Percentiles rank a stretch among this genome's conserved stretches.
These are phyloP conservation scores for Botryotinia convoluta DNA, from an alignment of 2,329 filamentous ascomycete genomes.

Conservation along the genomic window DNA sequence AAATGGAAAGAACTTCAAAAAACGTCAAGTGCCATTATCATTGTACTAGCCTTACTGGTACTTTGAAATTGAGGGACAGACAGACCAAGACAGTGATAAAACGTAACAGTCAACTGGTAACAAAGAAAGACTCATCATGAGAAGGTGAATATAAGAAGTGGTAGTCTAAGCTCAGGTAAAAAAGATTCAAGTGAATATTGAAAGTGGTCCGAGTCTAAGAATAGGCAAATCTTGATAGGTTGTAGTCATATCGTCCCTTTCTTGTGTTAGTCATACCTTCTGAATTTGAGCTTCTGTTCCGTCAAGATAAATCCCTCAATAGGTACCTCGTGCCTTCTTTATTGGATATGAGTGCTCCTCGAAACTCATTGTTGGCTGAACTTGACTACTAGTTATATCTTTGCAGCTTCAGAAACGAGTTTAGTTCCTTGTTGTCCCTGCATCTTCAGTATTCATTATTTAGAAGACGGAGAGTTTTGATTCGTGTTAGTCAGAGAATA, in stretches of 20 bases:
- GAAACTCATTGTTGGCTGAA: not conserved
- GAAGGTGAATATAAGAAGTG: not conserved
- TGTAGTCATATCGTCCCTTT: not conserved
- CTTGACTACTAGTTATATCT: not conserved
- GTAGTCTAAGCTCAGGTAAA: not conserved
- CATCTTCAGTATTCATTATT: not conserved
- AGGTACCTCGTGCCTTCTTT: not conserved
- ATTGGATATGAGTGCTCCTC: not conserved
- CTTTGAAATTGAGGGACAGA: not conserved
- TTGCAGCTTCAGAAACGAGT: not conserved
- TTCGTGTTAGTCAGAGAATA: not conserved
- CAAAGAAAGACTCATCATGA: not conserved
- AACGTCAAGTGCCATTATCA: not conserved
- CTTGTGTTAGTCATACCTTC: not conserved
- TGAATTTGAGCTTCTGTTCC: not conserved
- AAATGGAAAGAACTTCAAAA: not conserved
- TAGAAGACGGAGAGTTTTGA: not conserved
- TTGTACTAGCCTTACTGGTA: not conserved
- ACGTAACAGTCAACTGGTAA: not conserved
- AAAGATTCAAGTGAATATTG: not conserved
- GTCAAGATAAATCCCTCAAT: not conserved
- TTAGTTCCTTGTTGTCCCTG: not conserved
- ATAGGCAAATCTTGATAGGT: not conserved
- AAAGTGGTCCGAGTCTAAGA: not conserved
- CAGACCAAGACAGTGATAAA: not conserved